Evolutionary conservation across 1,284 basidiomycete species (phyloP).

Genomic region (Termitomyces sp.): DNA sequence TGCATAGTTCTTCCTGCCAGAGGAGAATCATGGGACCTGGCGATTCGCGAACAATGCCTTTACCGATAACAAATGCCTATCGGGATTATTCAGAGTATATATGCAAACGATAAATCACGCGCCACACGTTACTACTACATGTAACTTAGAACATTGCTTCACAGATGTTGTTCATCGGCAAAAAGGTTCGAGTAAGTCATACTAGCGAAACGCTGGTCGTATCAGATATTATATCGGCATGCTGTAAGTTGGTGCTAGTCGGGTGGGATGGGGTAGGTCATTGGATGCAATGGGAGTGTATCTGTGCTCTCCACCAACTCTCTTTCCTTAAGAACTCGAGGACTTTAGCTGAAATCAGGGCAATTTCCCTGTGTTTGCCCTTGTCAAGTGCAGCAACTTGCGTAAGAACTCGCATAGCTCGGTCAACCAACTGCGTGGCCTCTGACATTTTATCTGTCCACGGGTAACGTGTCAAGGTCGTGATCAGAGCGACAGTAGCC

Average conservation of each 20-base stretch:
- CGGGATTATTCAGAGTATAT: too few species aligned
- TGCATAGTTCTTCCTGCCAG: too few species aligned
- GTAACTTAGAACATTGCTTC: too few species aligned
- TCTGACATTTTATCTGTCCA: conserved; percentile 27
- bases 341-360: conserved; percentile 30
- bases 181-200: conserved; percentile 9
- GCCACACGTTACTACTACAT: too few species aligned
- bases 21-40: too few species aligned
- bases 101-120: too few species aligned
- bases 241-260: background rate
- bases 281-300: background rate
- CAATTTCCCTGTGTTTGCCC: conserved; percentile 29
- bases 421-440: conserved; percentile 26
- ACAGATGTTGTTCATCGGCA: too few species aligned
- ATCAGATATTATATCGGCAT: background rate
- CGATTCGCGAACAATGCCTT: too few species aligned
- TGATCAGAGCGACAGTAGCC: conserved; percentile 35
- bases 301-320: conserved; percentile 20
- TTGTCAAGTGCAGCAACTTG: conserved; percentile 25
- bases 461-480: conserved; percentile 28
- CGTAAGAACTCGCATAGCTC: conserved; percentile 27
- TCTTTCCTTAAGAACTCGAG: conserved; percentile 29
- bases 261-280: background rate
- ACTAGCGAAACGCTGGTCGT: conserved; percentile 11
- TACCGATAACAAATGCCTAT: too few species aligned